Evolutionary conservation across 495 filamentous ascomycete species (phyloP), one percentile per base, ranked within the genome.

Genomic region (Penicillium samsonianum): DNA sequence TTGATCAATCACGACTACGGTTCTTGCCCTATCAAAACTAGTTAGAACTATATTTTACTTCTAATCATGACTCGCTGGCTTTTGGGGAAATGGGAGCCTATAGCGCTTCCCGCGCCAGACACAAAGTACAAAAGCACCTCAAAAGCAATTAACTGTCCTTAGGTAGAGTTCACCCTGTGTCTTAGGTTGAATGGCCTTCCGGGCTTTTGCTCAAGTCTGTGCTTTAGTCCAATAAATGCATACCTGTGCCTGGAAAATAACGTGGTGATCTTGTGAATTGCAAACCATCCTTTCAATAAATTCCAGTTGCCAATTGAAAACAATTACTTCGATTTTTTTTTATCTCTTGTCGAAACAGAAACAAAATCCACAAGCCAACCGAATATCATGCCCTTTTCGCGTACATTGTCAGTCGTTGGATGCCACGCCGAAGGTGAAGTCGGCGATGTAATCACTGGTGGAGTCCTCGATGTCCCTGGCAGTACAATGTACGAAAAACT

Each of bases 401-500:
- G 69, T 43, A 67, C 65, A 12, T 50, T 72, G 16, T 65, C 55
- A 20, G 59, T 72, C 17, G 67, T 72, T 23, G 69, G 67, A 44
- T 66, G 62, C 30, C 69, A 72, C 46, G 52, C 62, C 49, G 70
- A 63, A 49, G 70, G 70, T 16, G 70, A 73, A 55, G 63, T 72
- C 17, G 65, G 69, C 44, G 70, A 72, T 58, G 70, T 73, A 9
- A 72, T 73, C 20, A 65, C 51, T n/a, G 70, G 70, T 23, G 70
- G 70, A 28, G 69, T 73, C 1, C 53, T 70, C 2, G 69, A 72
- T 53, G 69, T 70, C 1, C 70, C 70, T 7, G 67, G 70, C 2
- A 64, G 61, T 8, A 70, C 68, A 4, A 73, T 73, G 70, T 68
- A 52, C 23, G 70, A 71, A 4, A 73, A 73, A 40, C 52, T 73